A percentile compares a stretch with the other conserved stretches of the same genome.
These are phyloP conservation scores for Trametes sanguinea DNA, from an alignment of 768 basidiomycete genomes.

Conservation along the genomic window DNA sequence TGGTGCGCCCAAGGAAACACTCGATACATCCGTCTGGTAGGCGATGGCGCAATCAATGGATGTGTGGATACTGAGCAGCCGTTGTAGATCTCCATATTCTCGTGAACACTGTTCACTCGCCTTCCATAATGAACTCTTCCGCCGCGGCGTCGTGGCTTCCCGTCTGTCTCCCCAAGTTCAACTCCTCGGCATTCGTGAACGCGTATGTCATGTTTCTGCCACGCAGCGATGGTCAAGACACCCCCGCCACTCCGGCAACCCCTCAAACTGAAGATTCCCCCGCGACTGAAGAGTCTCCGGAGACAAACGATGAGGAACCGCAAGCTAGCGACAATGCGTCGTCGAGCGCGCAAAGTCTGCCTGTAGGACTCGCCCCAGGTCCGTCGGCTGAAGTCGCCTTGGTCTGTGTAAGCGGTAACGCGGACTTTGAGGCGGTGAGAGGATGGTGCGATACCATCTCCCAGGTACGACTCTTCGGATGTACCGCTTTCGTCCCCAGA, in stretches of 20 bases:
- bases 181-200: constrained; percentile 86
- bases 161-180: constrained; percentile 94
- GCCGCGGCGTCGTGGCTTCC: constrained; percentile 92
- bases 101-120: constrained; percentile 85
- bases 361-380: constrained; percentile 19
- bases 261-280: background rate
- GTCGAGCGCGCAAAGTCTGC: constrained; percentile 4
- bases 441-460: constrained; percentile 72
- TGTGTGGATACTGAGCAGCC: background rate
- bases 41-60: constrained; percentile 16
- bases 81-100: constrained; percentile 83
- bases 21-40: constrained; percentile 91
- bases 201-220: constrained; percentile 78
- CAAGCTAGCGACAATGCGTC: background rate
- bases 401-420: constrained; percentile 78
- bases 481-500: background rate
- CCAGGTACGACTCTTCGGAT: constrained; percentile 43
- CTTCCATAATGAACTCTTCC: constrained; percentile 74
- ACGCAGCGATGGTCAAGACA: constrained; percentile 26
- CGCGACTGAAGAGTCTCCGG: background rate
- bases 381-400: constrained; percentile 45
- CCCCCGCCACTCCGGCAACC: background rate
- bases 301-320: background rate
- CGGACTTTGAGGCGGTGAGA: constrained; percentile 83
- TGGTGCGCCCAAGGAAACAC: constrained; percentile 89